Evolutionary conservation across 257 asterid species (phyloP), one percentile per base, ranked within the genome.

Genomic region (Lithospermum erythrorhizon): DNA sequence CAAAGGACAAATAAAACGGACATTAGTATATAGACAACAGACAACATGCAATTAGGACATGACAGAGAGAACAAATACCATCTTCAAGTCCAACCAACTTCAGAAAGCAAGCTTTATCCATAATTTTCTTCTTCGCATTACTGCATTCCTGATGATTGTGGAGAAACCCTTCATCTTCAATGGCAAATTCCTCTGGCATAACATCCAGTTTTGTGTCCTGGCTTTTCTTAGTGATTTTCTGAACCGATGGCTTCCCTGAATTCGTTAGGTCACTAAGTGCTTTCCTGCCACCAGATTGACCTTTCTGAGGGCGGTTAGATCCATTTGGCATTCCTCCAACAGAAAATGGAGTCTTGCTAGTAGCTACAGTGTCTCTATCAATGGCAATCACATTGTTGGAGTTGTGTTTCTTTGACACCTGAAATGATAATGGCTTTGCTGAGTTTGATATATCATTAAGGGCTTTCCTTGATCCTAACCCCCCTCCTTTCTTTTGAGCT

Each of bases 361-460:
- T 65, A 61, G 64, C 77, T 61, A 57, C 56, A 35, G 77, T 62
- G 69, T 85, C 86, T 68, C 82, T 85, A 53, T 76, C 86, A 20
- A 56, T 62, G 32, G 83, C 62, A 62, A 85, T 58, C 37, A 65
- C 80, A 72, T 76, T 74, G n/a, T 52, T 29, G 49, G 82, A 68
- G 56, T 66, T 70, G 16, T 76, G 73, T 80, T 77, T 84, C 73
- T 71, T 78, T 47, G 75, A 67, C 7, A 83, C 62, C 66, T 62
- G 83, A 61, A 73, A 65, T 53, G 65, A 57, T 54, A 76, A 67
- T 59, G 87, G 84, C 64, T 77, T 87, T 67, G 83, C 79, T 8
- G 98, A 79, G 77, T 86, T 88, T 9, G 98, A 84, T 73, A 88
- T 88, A 77, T 91, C 96, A 21, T 82, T 84, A 6, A 91, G 89